Conservation (phyloP, 2,329 filamentous ascomycete species). For the Epichloe amarillans region DNA sequence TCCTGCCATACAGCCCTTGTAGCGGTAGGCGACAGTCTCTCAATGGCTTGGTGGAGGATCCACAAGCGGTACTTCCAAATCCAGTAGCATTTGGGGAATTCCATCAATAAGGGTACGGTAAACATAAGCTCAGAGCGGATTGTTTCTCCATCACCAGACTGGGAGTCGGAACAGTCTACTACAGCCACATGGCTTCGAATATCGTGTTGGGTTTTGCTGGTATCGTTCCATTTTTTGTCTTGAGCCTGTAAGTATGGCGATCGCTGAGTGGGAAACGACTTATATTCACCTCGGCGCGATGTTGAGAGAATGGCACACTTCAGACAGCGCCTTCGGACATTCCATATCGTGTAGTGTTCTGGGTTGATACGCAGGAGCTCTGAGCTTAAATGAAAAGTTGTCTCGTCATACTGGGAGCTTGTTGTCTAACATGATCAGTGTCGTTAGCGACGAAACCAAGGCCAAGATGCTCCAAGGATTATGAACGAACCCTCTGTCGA, state of each 20-base stretch:
- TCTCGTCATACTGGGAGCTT: neutral
- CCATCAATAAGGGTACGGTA: constrained; percentile 68
- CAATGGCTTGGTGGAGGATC: constrained; percentile 61
- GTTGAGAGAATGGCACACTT: constrained; percentile 23
- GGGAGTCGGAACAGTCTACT: neutral
- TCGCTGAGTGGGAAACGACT: neutral
- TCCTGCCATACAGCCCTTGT: constrained; percentile 65
- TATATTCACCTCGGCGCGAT: neutral
- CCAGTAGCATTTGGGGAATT: constrained; percentile 97
- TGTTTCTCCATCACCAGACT: constrained; percentile 15
- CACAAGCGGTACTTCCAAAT: constrained; percentile 95
- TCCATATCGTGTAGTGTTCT: constrained; percentile 87
- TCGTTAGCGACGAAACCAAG: neutral
- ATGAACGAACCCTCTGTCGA: constrained; percentile 17
- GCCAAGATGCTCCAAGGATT: neutral
- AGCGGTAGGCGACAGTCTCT: constrained; percentile 39
- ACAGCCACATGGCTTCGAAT: too few relatives aligned
- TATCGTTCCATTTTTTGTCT: neutral
- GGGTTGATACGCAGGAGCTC: constrained; percentile 65
- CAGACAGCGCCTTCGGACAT: constrained; percentile 64
- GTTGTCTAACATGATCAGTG: neutral
- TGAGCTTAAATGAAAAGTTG: constrained; percentile 24
- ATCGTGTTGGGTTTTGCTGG: neutral
- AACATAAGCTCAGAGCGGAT: constrained; percentile 68
- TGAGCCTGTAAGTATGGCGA: neutral